Evolutionary conservation across 805 yeast species (phyloP).

Genomic region (Myxozyma mucilagina): DNA sequence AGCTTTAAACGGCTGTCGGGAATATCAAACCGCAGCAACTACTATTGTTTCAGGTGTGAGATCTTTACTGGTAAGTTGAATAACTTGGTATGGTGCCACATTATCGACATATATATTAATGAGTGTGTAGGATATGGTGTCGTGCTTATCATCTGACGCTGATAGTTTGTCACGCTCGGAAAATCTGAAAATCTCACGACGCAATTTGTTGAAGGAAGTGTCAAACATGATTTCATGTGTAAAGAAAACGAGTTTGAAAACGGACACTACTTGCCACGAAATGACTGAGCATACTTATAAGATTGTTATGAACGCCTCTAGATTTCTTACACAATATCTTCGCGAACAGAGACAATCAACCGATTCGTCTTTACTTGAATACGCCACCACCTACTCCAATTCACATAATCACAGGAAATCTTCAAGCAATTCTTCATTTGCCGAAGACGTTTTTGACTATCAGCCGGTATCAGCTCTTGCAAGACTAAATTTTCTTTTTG

Average conservation of each 20-base stretch:
- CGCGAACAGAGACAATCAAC: conserved; percentile 23
- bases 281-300: conserved; percentile 39
- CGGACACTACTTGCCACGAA: conserved; percentile 39
- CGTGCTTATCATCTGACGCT: conserved; percentile 41
- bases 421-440: not conserved
- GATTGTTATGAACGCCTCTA: conserved; percentile 39
- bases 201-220: conserved; percentile 43
- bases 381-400: not conserved
- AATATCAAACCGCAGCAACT: conserved; percentile 43
- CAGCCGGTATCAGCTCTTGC: conserved; percentile 34
- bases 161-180: conserved; percentile 37
- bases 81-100: not conserved
- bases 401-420: not conserved
- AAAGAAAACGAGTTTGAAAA: conserved; percentile 38
- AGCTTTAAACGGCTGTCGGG: conserved; percentile 21
- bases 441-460: conserved; percentile 7
- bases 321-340: conserved; percentile 38
- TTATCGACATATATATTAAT: not conserved
- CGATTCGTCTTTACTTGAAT: not conserved
- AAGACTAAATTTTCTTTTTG: conserved; percentile 42
- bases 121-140: conserved; percentile 35
- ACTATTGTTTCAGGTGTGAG: conserved; percentile 44
- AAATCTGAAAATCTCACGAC: conserved; percentile 39
- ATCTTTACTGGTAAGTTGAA: conserved; percentile 34
- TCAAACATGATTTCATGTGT: conserved; percentile 44